phyloP scores from a whole-genome alignment of 2,329 filamentous ascomycete genomes.

The Talaromyces pinophilus region DNA sequence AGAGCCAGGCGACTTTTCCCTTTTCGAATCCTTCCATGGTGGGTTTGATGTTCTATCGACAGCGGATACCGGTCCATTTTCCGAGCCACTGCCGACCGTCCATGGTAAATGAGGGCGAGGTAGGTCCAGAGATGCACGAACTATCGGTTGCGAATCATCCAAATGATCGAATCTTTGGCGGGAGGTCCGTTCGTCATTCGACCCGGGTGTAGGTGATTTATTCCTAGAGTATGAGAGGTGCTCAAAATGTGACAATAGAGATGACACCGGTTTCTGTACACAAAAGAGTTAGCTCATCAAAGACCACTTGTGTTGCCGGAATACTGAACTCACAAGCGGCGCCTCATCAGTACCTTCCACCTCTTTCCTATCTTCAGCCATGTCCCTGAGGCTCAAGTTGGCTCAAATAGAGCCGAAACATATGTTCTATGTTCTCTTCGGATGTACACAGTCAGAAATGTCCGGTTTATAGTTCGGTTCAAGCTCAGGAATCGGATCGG shows the following conservation, averaged over 20 bases:
- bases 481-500: neutral
- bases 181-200: slow-evolving; percentile 11
- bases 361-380: slow-evolving; percentile 39
- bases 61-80: slow-evolving; percentile 24
- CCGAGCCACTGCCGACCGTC: slow-evolving; percentile 31
- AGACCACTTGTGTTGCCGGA: neutral
- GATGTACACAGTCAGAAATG: neutral
- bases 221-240: slow-evolving; percentile 41
- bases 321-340: slow-evolving; percentile 36
- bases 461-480: neutral
- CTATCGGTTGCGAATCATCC: slow-evolving; percentile 34
- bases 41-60: slow-evolving; percentile 26
- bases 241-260: slow-evolving; percentile 52
- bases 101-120: slow-evolving; percentile 45
- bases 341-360: slow-evolving; percentile 40
- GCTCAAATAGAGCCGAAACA: slow-evolving; percentile 33
- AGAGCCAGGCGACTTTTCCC: slow-evolving; percentile 55
- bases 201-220: slow-evolving; percentile 5
- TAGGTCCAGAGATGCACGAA: slow-evolving; percentile 46
- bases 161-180: slow-evolving; percentile 34
- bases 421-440: slow-evolving; percentile 27
- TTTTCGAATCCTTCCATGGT: slow-evolving; percentile 28
- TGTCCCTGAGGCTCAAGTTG: slow-evolving; percentile 33
- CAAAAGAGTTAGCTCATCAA: slow-evolving; percentile 23
- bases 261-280: slow-evolving; percentile 50